Conservation (phyloP, 2,329 filamentous ascomycete genomes). For the Lasiodiplodia citricola region DNA sequence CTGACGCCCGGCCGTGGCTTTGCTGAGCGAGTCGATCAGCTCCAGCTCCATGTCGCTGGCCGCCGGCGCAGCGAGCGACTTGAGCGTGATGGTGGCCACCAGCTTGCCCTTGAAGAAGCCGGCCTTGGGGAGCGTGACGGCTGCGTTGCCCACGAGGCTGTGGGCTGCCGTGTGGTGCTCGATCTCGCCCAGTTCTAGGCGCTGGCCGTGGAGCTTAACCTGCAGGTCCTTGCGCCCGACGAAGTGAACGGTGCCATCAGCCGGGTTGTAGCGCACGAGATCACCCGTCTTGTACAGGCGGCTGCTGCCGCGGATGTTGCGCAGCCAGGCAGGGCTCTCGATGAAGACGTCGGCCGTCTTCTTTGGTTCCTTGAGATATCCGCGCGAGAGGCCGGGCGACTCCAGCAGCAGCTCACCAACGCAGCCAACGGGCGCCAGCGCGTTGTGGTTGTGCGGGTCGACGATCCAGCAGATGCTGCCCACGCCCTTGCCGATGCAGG, state of each 20-base stretch:
- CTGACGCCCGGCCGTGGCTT: constrained; percentile 34
- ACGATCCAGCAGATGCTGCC: constrained; percentile 34
- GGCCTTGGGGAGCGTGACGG: constrained; percentile 41
- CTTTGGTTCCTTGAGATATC: constrained; percentile 41
- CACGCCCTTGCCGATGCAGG: not conserved
- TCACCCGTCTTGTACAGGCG: constrained; percentile 10
- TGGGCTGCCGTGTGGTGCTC: constrained; percentile 34
- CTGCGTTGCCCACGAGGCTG: constrained; percentile 31
- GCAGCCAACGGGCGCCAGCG: constrained; percentile 41
- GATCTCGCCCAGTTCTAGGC: constrained; percentile 16
- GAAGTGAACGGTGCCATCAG: constrained; percentile 42
- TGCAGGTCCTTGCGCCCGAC: constrained; percentile 41
- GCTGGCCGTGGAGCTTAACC: constrained; percentile 9
- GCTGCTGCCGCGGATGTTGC: not conserved
- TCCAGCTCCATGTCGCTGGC: constrained; percentile 8
- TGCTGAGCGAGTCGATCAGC: constrained; percentile 10
- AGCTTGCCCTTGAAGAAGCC: constrained; percentile 30
- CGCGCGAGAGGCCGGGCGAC: constrained; percentile 40
- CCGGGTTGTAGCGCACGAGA: constrained; percentile 36
- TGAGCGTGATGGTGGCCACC: not conserved
- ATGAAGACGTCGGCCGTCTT: constrained; percentile 42
- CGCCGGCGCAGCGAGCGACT: not conserved
- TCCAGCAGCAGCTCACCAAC: constrained; percentile 45
- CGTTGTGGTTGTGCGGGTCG: constrained; percentile 34
- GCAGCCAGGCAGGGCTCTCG: constrained; percentile 28